Base-by-base conservation (phyloP, 768 basidiomycete species). In the Leccinum pellstonianum region DNA sequence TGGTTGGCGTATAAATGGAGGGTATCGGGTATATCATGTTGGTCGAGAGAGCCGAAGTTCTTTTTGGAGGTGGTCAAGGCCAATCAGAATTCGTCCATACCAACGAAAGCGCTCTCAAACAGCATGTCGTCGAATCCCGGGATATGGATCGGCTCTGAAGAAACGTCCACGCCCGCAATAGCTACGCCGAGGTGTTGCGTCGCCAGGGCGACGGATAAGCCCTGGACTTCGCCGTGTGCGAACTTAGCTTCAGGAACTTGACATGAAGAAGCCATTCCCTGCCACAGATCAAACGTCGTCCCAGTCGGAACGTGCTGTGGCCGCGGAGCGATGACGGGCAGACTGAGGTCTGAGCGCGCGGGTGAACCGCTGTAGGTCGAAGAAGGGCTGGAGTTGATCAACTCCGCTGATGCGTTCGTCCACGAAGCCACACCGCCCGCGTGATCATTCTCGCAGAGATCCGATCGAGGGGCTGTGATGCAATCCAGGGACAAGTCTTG, bases 351-450 rank as follows among this genome's bases (percentile, higher is more conserved):
- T 3, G 74, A 70, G 0, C 61, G 73, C 0, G 74, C 67, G 0
- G 79, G 78, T 0, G 80, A 81, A 1, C 77, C 77, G 0, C 78
- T 76, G 64, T 81, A 81, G 5, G 73, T 68, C 2, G 81, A 78
- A 0, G 80, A 80, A 0, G 79, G 70, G 7, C 72, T 67, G 1
- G 79, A 77, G 33, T 66, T 55, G 2, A 66, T 6, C 6, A 68
- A 61, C 29, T 62, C 64, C 21, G 56, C 11, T 66, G 62, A 56
- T 58, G 65, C 25, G 11, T 35, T 50, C 6, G 51, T 19, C 68
- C 68, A 68, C 10, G 65, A 56, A 0, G 52, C 2, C 1, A 38
- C 29, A 19, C 4, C 63, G 60, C 46, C 53, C 49, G 27, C 58
- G 58, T 60, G 12, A 15, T 54, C 31, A 52, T n/a, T 38, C 9